Percentiles rank a stretch among this genome's conserved stretches.
These are phyloP conservation scores for Rhodotorula graminis DNA, from an alignment of 768 basidiomycete genomes.

Conservation along the genomic window DNA sequence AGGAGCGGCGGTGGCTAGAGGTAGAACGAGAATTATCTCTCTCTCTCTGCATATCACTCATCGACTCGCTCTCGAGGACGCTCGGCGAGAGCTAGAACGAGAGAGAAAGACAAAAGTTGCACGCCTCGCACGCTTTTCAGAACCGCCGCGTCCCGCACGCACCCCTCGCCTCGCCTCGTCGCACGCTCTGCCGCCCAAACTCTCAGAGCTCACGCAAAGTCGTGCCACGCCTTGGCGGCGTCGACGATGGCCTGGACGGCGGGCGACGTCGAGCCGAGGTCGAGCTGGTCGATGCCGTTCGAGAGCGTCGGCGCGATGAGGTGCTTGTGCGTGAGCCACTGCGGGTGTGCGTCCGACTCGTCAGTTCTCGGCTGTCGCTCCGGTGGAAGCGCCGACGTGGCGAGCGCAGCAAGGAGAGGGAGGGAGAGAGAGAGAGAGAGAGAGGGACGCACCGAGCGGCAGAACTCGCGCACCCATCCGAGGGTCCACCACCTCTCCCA, in stretches of 20 bases:
- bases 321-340: conserved; percentile 4
- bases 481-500: conserved; percentile 84
- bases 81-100: background rate
- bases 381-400: too few relatives aligned
- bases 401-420: background rate
- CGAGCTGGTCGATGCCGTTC: conserved; percentile 20
- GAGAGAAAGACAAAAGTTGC: background rate
- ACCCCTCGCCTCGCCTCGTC: too few relatives aligned
- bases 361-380: too few relatives aligned
- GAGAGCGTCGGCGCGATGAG: conserved; percentile 2
- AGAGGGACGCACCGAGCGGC: conserved; percentile 60
- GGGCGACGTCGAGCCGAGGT: conserved; percentile 6
- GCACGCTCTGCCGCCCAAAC: too few relatives aligned
- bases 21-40: background rate
- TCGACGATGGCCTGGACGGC: conserved; percentile 12
- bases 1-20: conserved; percentile 8
- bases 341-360: background rate
- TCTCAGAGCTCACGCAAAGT: conserved; percentile 16
- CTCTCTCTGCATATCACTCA: too few relatives aligned
- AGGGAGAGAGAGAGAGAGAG: background rate
- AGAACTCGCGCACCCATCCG: conserved; percentile 89
- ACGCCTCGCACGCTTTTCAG: too few relatives aligned
- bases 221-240: conserved; percentile 23
- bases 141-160: too few relatives aligned
- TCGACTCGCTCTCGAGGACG: background rate